Base-by-base conservation (phyloP, 225 moss, liverwort and hornwort species). In the Marchantia paleacea region DNA sequence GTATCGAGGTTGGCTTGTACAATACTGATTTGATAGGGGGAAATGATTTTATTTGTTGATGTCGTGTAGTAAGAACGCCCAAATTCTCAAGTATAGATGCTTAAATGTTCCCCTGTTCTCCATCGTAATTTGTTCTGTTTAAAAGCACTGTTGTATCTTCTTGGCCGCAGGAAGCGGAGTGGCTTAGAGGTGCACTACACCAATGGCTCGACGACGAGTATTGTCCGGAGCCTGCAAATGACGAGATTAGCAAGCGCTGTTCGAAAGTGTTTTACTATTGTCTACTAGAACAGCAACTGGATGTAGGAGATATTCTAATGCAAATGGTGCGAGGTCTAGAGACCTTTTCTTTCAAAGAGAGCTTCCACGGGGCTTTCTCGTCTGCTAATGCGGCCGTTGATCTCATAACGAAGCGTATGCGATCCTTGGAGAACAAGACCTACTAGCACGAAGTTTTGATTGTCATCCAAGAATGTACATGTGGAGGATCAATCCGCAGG, bases 241-340 rank as follows among this genome's bases (percentile, higher is more conserved):
- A 86, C 80, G 97, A 97, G 81, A 97, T 97, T n/a, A 97, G 97
- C 85, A 80, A 75, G 73, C 91, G 97, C 22, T 97, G 97, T 75
- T 89, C 94, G 52, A 87, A 78, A 83, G 94, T 92, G 55, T 97
- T 88, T 74, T 89, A 93, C 69, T 93, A 93, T 69, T 97, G 97
- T 81, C 82, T 97, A 78, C 85, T 94, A 83, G 97, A 97, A 84
- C 85, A 90, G 90, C 97, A 97, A 67, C 73, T 97, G 73, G 97
- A 97, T 82, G 85, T 97, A 24, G 97, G 97, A 11, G 97, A 97
- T 80, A 97, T 97, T 85, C 81, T 97, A 79, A 92, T 97, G 94
- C 94, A 97, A 85, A 97, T 97, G 94, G 97, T 94, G 80, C 90
- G 93, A 29, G 92, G 92, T 76, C 84, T 97, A 63, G 97, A 97